Evolutionary conservation across 306 rosid species (phyloP).

Genomic region (Alnus rubra): DNA sequence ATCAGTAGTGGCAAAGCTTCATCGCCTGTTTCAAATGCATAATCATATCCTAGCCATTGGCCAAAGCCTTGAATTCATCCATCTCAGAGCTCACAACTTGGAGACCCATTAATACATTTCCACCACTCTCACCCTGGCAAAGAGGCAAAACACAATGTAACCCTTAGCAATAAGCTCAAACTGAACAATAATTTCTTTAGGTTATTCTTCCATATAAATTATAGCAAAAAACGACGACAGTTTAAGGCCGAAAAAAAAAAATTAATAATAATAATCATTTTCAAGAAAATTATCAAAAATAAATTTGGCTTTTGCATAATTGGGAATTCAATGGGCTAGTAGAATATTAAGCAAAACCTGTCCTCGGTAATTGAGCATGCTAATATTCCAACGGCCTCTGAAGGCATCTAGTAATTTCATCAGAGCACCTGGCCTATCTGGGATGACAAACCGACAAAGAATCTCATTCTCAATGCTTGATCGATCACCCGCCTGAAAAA

Average conservation of each 20-base stretch:
- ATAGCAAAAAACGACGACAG: neutral
- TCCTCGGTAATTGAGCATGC: constrained; percentile 50
- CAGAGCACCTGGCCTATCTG: constrained; percentile 56
- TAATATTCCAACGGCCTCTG: constrained; percentile 56
- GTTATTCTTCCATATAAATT: neutral
- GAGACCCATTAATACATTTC: constrained; percentile 52
- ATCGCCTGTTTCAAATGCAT: constrained; percentile 39
- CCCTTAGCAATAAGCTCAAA: neutral
- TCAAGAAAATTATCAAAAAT: neutral
- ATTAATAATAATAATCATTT: no score
- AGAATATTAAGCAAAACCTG: constrained; percentile 31
- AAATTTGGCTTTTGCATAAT: neutral
- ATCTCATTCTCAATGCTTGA: constrained; percentile 40
- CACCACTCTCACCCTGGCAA: constrained; percentile 53
- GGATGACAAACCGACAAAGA: constrained; percentile 52
- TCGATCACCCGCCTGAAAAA: constrained; percentile 46
- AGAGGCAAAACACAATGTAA: neutral
- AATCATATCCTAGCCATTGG: constrained; percentile 42
- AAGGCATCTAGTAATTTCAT: constrained; percentile 51
- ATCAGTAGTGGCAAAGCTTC: constrained; percentile 33
- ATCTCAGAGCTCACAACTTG: constrained; percentile 37
- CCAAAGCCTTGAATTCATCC: constrained; percentile 36
- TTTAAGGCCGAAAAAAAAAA: neutral
- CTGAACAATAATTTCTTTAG: neutral
- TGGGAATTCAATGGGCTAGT: neutral